A percentile compares a stretch with the other conserved stretches of the same genome.
Conservation (phyloP, 169 alveolate genomes). For the Cryptosporidium andersoni region DNA sequence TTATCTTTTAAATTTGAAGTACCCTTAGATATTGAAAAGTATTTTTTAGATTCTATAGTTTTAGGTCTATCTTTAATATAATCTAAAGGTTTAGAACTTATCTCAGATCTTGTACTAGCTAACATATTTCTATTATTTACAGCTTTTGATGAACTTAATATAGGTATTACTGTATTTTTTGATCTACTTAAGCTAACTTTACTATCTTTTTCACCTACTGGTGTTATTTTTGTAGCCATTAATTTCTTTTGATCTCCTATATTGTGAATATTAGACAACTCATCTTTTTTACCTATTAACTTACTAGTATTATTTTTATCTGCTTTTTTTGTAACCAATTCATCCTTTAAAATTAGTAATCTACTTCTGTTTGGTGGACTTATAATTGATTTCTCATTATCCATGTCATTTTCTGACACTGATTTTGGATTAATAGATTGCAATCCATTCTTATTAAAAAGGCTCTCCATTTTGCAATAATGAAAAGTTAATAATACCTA, state of each 20-base stretch:
- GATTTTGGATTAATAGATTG: too few relatives aligned
- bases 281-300: not conserved
- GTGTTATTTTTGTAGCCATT: slow-evolving; percentile 23
- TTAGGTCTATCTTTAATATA: not conserved
- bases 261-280: not conserved
- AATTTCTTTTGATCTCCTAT: not conserved
- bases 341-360: slow-evolving; percentile 16
- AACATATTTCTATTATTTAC: too few relatives aligned
- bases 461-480: too few relatives aligned
- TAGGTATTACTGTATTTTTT: too few relatives aligned
- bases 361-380: slow-evolving; percentile 54
- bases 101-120: not conserved
- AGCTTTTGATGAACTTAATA: too few relatives aligned
- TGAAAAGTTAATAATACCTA: too few relatives aligned
- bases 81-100: not conserved
- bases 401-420: too few relatives aligned
- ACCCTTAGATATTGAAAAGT: not conserved
- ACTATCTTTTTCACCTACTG: slow-evolving; percentile 1
- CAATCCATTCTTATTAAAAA: too few relatives aligned
- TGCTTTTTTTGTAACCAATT: not conserved
- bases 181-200: too few relatives aligned
- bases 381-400: slow-evolving; percentile 6
- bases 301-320: not conserved
- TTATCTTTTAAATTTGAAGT: not conserved
- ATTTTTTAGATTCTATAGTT: not conserved